Percentiles rank a stretch among this genome's conserved stretches.
Evolutionary conservation across 352 stramenopile genomes (phyloP).

Genomic region (Phytophthora brassicae): DNA sequence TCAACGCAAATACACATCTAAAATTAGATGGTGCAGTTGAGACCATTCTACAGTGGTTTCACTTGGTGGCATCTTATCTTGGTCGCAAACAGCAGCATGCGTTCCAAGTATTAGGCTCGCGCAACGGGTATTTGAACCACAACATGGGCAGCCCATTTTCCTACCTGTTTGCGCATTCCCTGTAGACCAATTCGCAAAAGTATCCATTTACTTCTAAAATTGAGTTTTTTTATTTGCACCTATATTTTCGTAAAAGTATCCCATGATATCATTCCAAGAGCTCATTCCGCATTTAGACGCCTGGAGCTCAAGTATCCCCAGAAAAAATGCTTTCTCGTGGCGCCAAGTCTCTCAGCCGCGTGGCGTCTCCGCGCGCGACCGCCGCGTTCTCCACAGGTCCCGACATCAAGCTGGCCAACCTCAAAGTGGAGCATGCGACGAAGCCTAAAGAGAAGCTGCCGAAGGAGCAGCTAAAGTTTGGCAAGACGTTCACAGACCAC

Average conservation of each 20-base stretch:
- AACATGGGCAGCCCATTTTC: no score
- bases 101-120: no score
- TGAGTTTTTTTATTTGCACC: no score
- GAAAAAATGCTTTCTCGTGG: constrained; percentile 25
- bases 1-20: background rate
- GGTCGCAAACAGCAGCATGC: no score
- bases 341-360: constrained; percentile 18
- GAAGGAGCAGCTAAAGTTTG: constrained; percentile 92
- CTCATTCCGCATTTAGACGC: constrained; percentile 18
- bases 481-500: constrained; percentile 95
- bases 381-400: constrained; percentile 29
- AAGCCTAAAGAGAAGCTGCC: constrained; percentile 63
- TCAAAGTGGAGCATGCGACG: constrained; percentile 49
- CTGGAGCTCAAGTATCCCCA: constrained; percentile 6
- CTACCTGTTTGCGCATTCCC: no score
- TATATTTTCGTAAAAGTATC: constrained; percentile 5
- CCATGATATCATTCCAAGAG: background rate
- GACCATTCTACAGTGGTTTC: no score
- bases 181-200: no score
- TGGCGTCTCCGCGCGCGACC: constrained; percentile 15
- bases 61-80: no score
- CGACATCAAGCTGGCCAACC: constrained; percentile 37
- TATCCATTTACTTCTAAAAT: no score
- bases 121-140: no score
- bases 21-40: no score